Evolutionary conservation across 768 basidiomycete species (phyloP), one percentile per base, ranked within the genome.

Genomic region (Suillus sp.): DNA sequence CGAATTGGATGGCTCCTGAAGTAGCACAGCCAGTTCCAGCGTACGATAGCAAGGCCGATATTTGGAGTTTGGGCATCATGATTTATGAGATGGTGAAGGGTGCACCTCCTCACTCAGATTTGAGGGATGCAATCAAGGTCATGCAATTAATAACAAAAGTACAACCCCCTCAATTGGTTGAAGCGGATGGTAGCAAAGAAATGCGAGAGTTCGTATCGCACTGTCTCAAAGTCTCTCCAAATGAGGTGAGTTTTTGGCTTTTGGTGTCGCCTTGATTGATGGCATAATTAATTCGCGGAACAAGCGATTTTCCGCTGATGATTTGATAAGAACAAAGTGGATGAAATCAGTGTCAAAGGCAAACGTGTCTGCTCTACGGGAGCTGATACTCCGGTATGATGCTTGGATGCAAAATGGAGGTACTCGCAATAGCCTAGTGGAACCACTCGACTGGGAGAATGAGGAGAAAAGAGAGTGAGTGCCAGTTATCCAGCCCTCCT

Each of bases 1-100:
- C 96, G 0, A 94, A 97, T 73, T 99, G 96, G 96, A 99, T 99
- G 97, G 97, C 97, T 0, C 97, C 97, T 0, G 97, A 99, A 76
- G 95, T 99, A 3, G 93, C 96, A 18, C 92, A 94, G 67, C 83
- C 84, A 11, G 89, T 92, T 13, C 87, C 93, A n/a, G 83, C 88
- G 48, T 99, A 99, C 75, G 96, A 99, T 71, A 91, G 92, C 59
- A 99, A 97, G 74, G 97, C 96, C 3, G 97, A 99, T 71, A 94
- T 99, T 48, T 99, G 97, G 97, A 95, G 93, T 71, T 78, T 99
- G 62, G 97, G 97, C 6, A 96, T 99, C 72, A 91, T 96, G 77
- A 83, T 96, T 22, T 95, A 93, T 70, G 97, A 99, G 75, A 96
- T 98, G 89, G 87, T 90, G 68, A 95, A 93, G 72, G 97, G 97